Base-by-base conservation (phyloP, 345 rosid genomes). In the Microthlaspi erraticum region DNA sequence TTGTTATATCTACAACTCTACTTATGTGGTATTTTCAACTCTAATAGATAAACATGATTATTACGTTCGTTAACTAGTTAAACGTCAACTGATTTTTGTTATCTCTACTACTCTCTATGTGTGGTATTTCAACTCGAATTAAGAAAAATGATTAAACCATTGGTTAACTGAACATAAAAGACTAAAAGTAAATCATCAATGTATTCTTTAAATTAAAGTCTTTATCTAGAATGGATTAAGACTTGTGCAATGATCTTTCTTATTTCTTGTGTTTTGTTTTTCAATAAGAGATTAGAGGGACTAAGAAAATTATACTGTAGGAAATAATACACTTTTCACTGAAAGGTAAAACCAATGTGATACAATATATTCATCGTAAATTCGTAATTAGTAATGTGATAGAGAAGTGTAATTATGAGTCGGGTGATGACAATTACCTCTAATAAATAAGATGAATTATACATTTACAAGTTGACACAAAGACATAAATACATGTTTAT, bases 401-500 rank as follows among this genome's bases (percentile, higher is more conserved):
- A 11, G 49, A 43, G 44, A 63, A 64, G 31, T 45, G 42, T 45
- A 31, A 14, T 57, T 57, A 56, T 65, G 71, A 65, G 71, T 57
- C 1, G 37, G 43, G 13, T 56, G 58, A 46, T 39, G 59, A 39
- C 59, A 19, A 31, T 46, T 49, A 13, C 60, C 29, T 73, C 44
- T 73, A 62, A 45, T 72, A 45, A 55, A 54, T 64, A 64, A 8
- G 56, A 23, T 9, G 64, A 46, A 17, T 19, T 4, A 60, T 31
- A 20, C 29, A 26, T 26, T 26, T 26, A 64, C 36, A 46, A 56
- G 52, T 64, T 46, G 50, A 29, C 51, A 63, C 58, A 26, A 54
- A 72, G 60, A 56, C 77, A 64, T 73, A 29, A 56, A 29, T 64
- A 20, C 77, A 45, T 64, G 26, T 13, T 8, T 57, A 73, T 56